phyloP scores from a whole-genome alignment of 1,139 yeast genomes.

The Williopsis jadinii region DNA sequence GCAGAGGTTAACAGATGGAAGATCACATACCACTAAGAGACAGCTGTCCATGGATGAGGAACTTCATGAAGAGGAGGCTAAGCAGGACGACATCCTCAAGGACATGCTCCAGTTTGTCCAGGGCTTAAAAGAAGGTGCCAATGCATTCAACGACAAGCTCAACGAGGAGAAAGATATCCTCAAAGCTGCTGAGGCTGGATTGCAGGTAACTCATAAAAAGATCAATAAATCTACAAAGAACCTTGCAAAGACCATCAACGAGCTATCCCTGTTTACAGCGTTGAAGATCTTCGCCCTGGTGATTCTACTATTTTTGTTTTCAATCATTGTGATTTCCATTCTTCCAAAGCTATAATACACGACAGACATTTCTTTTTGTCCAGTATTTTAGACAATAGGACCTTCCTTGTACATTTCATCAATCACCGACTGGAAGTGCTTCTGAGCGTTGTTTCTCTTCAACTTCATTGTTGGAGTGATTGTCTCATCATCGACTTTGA shows the following conservation, averaged over 20 bases:
- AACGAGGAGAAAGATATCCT: constrained; percentile 30
- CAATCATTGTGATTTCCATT: constrained; percentile 27
- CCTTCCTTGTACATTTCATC: constrained; percentile 39
- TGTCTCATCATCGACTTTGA: constrained; percentile 42
- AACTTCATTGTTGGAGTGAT: constrained; percentile 52
- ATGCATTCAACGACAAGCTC: constrained; percentile 31
- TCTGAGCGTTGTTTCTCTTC: constrained; percentile 43
- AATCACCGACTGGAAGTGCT: constrained; percentile 31
- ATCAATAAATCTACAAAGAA: constrained; percentile 25
- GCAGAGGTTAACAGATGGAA: constrained; percentile 21
- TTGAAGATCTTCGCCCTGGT: constrained; percentile 20
- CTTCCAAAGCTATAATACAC: constrained; percentile 30
- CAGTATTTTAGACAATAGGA: neutral
- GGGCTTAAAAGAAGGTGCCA: constrained; percentile 30
- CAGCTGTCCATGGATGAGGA: constrained; percentile 25
- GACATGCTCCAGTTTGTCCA: constrained; percentile 30
- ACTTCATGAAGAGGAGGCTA: constrained; percentile 28
- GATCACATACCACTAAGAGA: constrained; percentile 6
- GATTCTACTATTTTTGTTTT: constrained; percentile 24
- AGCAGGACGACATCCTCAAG: constrained; percentile 28
- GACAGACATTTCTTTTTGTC: neutral
- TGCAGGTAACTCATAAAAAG: constrained; percentile 30
- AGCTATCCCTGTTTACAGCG: constrained; percentile 27
- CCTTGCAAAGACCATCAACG: constrained; percentile 23
- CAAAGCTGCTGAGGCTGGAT: constrained; percentile 33